phyloP scores from a whole-genome alignment of 2,329 filamentous ascomycete species.

The Microcera coccophila region DNA sequence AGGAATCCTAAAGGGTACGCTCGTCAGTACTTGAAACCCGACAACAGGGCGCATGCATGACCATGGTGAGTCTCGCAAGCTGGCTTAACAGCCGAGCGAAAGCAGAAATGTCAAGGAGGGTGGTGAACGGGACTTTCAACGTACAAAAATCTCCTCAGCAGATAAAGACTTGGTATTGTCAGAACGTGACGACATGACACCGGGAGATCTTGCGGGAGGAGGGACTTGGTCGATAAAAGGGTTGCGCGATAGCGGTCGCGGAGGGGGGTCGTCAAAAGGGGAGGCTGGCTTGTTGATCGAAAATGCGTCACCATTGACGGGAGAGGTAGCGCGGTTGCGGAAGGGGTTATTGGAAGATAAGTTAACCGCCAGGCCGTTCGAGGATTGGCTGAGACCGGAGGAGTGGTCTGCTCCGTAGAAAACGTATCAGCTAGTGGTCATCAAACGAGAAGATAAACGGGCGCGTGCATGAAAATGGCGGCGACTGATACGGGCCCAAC shows the following conservation, averaged over 20 bases:
- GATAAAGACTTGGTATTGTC: conserved; percentile 46
- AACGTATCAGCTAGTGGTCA: conserved; percentile 23
- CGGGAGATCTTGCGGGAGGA: conserved; percentile 39
- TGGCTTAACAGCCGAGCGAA: no score
- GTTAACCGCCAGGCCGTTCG: conserved; percentile 54
- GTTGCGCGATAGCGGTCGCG: conserved; percentile 66
- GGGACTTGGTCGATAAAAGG: conserved; percentile 65
- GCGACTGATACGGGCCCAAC: conserved; percentile 26
- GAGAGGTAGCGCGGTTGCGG: conserved; percentile 68
- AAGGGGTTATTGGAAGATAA: conserved; percentile 81
- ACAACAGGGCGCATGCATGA: no score
- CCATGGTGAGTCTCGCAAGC: no score
- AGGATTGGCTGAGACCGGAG: conserved; percentile 21
- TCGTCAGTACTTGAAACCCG: conserved; percentile 4
- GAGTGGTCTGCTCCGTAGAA: conserved; percentile 25
- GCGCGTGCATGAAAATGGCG: conserved; percentile 30
- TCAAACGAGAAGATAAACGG: conserved; percentile 19
- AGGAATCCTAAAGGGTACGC: conserved; percentile 53
- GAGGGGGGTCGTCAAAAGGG: conserved; percentile 57
- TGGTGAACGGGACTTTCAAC: conserved; percentile 41
- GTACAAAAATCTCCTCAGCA: conserved; percentile 72
- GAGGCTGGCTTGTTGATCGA: conserved; percentile 44
- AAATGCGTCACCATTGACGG: conserved; percentile 36
- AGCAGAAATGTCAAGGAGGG: no score
- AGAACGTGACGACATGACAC: conserved; percentile 48